Conservation (phyloP, 1,139 yeast genomes). For the Diutina mesorugosa region DNA sequence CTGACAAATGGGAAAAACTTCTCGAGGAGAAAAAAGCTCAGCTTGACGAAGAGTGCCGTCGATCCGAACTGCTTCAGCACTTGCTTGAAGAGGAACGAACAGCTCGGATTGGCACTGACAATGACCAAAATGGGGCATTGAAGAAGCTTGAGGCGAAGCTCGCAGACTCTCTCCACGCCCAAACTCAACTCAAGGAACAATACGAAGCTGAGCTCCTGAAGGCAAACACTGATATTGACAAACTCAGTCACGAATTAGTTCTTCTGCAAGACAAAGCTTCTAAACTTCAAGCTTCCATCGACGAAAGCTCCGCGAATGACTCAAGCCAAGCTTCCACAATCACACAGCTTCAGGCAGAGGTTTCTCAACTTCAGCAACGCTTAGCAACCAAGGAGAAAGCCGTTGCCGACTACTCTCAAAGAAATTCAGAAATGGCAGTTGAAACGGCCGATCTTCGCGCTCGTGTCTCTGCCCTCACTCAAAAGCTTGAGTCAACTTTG, state of each 20-base stretch:
- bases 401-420: not conserved
- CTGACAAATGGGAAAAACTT: not conserved
- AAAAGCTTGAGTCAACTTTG: not conserved
- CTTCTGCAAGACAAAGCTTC: not conserved
- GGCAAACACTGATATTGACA: not conserved
- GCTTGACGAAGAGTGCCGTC: not conserved
- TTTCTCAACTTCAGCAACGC: not conserved
- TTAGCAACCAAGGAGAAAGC: not conserved
- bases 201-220: not conserved
- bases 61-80: not conserved
- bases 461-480: not conserved
- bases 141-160: not conserved
- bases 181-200: not conserved
- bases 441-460: constrained; percentile 1
- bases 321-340: not conserved
- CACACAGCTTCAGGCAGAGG: not conserved
- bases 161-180: not conserved
- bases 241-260: not conserved
- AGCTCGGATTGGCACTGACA: not conserved
- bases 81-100: not conserved
- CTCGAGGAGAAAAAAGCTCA: not conserved
- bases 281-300: not conserved
- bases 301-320: not conserved
- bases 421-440: constrained; percentile 1
- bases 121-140: not conserved